Base-by-base conservation (phyloP, 345 rosid species). In the Acer saccharum region DNA sequence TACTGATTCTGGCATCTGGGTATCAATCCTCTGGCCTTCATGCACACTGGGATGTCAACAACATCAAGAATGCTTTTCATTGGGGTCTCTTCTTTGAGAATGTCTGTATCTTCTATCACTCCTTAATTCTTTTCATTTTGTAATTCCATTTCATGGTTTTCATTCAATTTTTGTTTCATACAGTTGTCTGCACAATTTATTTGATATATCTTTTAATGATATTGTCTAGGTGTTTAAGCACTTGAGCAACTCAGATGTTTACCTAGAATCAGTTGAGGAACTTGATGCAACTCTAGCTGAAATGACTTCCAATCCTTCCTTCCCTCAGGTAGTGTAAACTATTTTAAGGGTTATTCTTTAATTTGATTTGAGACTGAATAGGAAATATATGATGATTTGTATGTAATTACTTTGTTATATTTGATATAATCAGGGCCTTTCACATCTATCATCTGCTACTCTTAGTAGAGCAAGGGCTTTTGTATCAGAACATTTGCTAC, bases 11-110 rank as follows among this genome's bases (percentile, higher is more conserved):
- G n/a, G 89, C 90, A 76, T 89, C 97, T 81, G 97, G 93, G 87
- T 89, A 83, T 85, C 97, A 85, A 67, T 94, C 98, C 20, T 85
- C 94, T 75, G 97, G 97, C 73, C 83, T 62, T 77, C 81, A 81
- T 12, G 93, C 91, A 62, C 86, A 86, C 68, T 94, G 97, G 95
- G 94, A 94, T 76, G 78, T 86, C 63, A 78, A 52, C 3, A 88
- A 87, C 78, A 84, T 89, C 84, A 86, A 71, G 50, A 92, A 84
- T 81, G 89, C 94, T 79, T 78, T 94, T 68, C 91, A 86, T 23
- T 94, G 97, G 98, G 94, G 86, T 76, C 80, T 87, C 82, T 91
- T 90, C 81, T 91, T 94, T 73, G 91, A 94, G 84, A 84, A 87
- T 21, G 97, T 94, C 41, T 6, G 87, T 35, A 11, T 48, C 64